These are phyloP conservation scores for Skeletonema tropicum DNA, from an alignment of 108 stramenopile species.

Conservation along the genomic window DNA sequence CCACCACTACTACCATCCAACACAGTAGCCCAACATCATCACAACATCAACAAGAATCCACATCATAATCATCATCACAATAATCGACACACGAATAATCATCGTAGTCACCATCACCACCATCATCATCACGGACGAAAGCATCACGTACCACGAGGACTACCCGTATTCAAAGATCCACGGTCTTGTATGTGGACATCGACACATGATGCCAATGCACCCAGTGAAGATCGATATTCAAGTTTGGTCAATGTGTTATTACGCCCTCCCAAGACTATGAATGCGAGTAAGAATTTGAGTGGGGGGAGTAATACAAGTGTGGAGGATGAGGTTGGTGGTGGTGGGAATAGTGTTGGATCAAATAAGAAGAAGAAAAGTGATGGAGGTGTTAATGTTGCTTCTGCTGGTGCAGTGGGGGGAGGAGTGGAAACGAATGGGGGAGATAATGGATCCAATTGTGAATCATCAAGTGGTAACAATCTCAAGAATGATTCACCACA, in stretches of 20 bases:
- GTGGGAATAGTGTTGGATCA: not conserved
- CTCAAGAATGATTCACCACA: not conserved
- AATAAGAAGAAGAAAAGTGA: too few species aligned
- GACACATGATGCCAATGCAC: conserved; percentile 80
- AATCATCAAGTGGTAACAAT: not conserved
- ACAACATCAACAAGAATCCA: not conserved
- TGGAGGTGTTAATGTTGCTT: too few species aligned
- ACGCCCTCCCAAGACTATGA: conserved; percentile 34
- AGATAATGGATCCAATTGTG: not conserved
- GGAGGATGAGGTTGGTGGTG: not conserved
- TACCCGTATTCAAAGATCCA: conserved; percentile 73
- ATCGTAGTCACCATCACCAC: not conserved
- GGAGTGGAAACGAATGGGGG: not conserved
- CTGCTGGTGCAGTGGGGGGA: not conserved
- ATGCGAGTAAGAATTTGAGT: conserved; percentile 1
- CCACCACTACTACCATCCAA: too few species aligned
- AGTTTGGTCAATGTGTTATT: conserved; percentile 79
- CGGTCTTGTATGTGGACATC: conserved; percentile 78
- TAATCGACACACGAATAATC: too few species aligned
- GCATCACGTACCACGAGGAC: conserved; percentile 53
- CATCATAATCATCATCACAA: too few species aligned
- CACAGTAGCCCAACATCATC: not conserved
- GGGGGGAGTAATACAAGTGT: not conserved
- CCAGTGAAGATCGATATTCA: conserved; percentile 80
- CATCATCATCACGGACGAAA: conserved; percentile 11